Percentiles rank a stretch among this genome's conserved stretches.
Conservation (phyloP, 208 protist species). For the Trypanosoma lewisi region DNA sequence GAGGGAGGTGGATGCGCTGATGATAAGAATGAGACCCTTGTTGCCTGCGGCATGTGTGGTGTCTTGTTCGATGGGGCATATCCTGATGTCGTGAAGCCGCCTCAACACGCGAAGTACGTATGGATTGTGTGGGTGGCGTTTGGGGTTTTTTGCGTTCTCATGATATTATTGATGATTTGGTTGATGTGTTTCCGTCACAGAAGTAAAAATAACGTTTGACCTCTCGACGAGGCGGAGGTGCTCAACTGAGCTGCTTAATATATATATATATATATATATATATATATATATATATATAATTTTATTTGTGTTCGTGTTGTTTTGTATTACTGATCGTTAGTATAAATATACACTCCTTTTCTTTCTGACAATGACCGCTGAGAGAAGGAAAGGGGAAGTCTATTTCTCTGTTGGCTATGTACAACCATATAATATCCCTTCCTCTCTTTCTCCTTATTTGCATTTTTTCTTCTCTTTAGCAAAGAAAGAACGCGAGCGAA, state of each 20-base stretch:
- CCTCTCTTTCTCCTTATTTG: too few species aligned
- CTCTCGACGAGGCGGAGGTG: slow-evolving; percentile 9
- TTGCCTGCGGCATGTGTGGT: slow-evolving; percentile 79
- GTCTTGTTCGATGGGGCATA: slow-evolving; percentile 75
- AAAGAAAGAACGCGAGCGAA: too few species aligned
- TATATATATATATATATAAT: too few species aligned
- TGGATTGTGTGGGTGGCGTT: slow-evolving; percentile 17
- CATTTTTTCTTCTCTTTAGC: too few species aligned
- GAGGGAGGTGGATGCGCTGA: slow-evolving; percentile 65
- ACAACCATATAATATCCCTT: too few species aligned
- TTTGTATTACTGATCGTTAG: too few species aligned
- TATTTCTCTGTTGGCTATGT: too few species aligned
- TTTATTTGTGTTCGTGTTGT: too few species aligned
- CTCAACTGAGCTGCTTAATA: slow-evolving; percentile 1
- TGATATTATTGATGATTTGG: slow-evolving; percentile 16
- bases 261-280: too few species aligned
- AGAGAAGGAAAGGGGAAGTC: too few species aligned
- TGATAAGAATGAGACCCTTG: slow-evolving; percentile 43
- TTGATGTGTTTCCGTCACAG: neutral
- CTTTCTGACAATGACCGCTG: too few species aligned
- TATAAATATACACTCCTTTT: too few species aligned
- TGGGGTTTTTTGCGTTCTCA: slow-evolving; percentile 12
- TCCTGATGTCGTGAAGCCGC: slow-evolving; percentile 31
- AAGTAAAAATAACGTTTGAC: neutral
- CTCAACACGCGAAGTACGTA: neutral